phyloP scores from a whole-genome alignment of 164 flowering plant species.

The Vitis cinerea region DNA sequence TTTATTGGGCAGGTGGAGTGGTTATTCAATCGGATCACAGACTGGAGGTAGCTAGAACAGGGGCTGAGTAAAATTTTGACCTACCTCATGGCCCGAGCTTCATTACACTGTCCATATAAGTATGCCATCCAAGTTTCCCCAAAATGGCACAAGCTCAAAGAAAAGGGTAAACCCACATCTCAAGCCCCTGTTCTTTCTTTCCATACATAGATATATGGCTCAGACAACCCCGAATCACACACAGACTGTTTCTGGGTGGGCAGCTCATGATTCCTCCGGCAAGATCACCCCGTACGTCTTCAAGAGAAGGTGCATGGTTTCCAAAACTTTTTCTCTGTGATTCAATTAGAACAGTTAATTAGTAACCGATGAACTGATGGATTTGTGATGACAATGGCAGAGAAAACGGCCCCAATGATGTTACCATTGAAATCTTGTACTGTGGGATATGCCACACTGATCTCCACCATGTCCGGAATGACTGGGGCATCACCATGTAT shows the following conservation, averaged over 20 bases:
- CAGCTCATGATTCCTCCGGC: conserved; percentile 62
- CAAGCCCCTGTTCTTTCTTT: neutral
- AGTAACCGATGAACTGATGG: too few species aligned
- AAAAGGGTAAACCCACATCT: neutral
- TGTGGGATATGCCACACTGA: conserved; percentile 89
- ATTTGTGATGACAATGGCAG: conserved; percentile 23
- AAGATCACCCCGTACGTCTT: conserved; percentile 54
- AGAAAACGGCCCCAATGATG: conserved; percentile 64
- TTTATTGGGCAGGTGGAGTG: too few species aligned
- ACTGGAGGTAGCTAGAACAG: too few species aligned
- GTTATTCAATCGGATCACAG: too few species aligned
- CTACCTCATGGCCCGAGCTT: too few species aligned
- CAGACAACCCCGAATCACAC: conserved; percentile 62
- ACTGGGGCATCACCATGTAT: conserved; percentile 77
- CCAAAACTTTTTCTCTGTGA: neutral
- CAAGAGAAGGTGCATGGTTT: conserved; percentile 51
- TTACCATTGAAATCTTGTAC: conserved; percentile 58
- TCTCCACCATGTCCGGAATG: conserved; percentile 55
- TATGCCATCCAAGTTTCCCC: too few species aligned
- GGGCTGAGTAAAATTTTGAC: too few species aligned
- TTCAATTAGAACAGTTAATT: neutral
- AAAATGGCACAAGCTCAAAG: too few species aligned
- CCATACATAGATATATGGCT: conserved; percentile 27
- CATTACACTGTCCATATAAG: too few species aligned
- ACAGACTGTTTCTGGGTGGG: conserved; percentile 69